Base-by-base conservation (phyloP, 2,329 filamentous ascomycete species). In the Parascedosporium putredinis region DNA sequence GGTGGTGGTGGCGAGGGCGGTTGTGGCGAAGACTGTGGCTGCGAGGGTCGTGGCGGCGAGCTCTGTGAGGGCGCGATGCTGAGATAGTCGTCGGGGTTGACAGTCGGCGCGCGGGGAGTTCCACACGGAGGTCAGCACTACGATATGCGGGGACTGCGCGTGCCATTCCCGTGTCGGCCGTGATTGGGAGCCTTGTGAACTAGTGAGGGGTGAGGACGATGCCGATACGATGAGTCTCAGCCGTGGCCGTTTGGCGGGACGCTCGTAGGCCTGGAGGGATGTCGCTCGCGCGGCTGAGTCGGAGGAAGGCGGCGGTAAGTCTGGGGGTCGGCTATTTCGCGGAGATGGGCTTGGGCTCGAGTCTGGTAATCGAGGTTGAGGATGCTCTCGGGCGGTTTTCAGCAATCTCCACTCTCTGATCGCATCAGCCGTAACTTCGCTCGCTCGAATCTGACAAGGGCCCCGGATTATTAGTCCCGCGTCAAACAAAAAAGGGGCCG, bases 31-130 rank as follows among this genome's bases (percentile, higher is more conserved):
- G n/a, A 61, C 7, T 70, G 20, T 12, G 62, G 54, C 36, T 65
- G 63, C 3, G 63, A 61, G 2, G 59, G 56, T 20, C 23, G 24
- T n/a, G 59, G 54, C 8, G 55, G 59, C 27, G 60, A 63, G 23
- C 53, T 55, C 42, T 64, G 61, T 2, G 62, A 59, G 33, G 59
- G 56, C 22, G 55, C 51, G 20, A 66, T 54, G 46, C 64, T 68
- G 9, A 60, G 55, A 47, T 64, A 70, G 16, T 68, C 66, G 4
- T 61, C 52, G 3, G 58, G 52, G 42, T 71, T 62, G 44, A 69
- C 59, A n/a, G 59, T 53, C 12, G 59, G 31, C 4, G 57, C 52
- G 36, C 64, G 64, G 5, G 53, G 5, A 70, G 55, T 44, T 61
- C 58, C 42, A 70, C 54, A 16, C 58, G 52, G 18, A 67, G 34